Conservation (phyloP, 176 grass and related monocot genomes). For the Zea luxurians region DNA sequence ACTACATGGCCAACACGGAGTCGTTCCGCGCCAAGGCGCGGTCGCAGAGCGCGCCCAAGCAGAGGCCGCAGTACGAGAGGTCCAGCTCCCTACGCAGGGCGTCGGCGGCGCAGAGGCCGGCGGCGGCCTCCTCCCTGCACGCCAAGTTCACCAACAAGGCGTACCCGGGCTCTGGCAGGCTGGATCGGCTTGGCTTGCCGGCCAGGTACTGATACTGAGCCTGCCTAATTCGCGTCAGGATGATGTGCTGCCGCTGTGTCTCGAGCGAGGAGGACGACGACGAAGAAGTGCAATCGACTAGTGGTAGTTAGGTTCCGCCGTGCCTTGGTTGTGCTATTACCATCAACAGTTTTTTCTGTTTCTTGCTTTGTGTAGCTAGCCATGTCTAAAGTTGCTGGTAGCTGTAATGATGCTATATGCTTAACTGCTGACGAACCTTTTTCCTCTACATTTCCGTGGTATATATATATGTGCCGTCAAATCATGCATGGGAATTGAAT, state of each 20-base stretch:
- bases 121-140: slow-evolving; percentile 48
- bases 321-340: slow-evolving; percentile 12
- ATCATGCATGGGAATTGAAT: neutral
- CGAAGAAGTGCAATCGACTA: slow-evolving; percentile 11
- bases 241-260: neutral
- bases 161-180: slow-evolving; percentile 65
- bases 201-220: slow-evolving; percentile 42
- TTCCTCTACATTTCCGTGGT: neutral
- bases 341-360: slow-evolving; percentile 39
- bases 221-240: neutral
- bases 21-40: slow-evolving; percentile 83
- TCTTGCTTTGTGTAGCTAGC: slow-evolving; percentile 23
- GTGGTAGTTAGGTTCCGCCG: slow-evolving; percentile 3
- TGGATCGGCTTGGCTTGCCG: slow-evolving; percentile 80
- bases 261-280: neutral
- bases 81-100: slow-evolving; percentile 50
- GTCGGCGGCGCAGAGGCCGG: slow-evolving; percentile 34
- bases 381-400: slow-evolving; percentile 44
- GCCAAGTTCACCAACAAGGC: slow-evolving; percentile 56
- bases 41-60: slow-evolving; percentile 87
- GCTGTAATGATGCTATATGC: slow-evolving; percentile 24
- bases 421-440: slow-evolving; percentile 18
- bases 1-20: slow-evolving; percentile 97
- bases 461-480: neutral
- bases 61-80: slow-evolving; percentile 65